Evolutionary conservation across 179 eudicot genomes (phyloP), one percentile per base, ranked within the genome.

Genomic region (Patellifolia procumbens): DNA sequence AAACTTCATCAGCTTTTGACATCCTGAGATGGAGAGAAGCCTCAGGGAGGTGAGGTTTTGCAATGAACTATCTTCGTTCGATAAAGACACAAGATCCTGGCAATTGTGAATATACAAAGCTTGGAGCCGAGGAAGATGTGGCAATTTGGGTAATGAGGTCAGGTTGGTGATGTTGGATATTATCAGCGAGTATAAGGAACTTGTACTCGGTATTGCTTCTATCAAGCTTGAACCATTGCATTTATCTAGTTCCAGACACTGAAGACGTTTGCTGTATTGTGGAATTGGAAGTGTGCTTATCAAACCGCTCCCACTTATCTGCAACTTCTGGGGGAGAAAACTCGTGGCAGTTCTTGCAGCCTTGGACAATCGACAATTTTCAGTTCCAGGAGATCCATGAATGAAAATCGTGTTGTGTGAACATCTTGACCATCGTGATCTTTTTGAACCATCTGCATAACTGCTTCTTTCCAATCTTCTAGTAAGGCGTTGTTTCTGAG

Each of bases 151-250:
- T 13, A 78, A 49, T 28, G 42, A 15, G 20, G 66, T 13, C 31
- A 82, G 17, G 77, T 77, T 69, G 13, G 39, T 56, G 62, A 79
- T 59, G 53, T 82, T 82, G 72, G 85, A 82, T 29, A 82, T 70
- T 42, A 68, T 56, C 61, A 79, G 58, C 28, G 82, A 68, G 61
- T 72, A 68, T 12, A 82, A 42, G 15, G 80, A 70, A 22, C 16
- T 8, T 28, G 80, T 75, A 12, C 66, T 70, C 29, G 66, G 74
- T 19, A 75, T 74, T 61, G 69, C 55, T 45, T 68, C 71, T 63
- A 78, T 43, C 74, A 78, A 53, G 64, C 69, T 70, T 58, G 76
- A 3, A 58, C 49, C 76, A 26, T 61, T 68, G 74, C 73, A 68
- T 4, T 17, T 29, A 39, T 74, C 79, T 15, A 82, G 70, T 74